Evolutionary conservation across 1,139 yeast species (phyloP).

Genomic region (Scheffersomyces stambukii): DNA sequence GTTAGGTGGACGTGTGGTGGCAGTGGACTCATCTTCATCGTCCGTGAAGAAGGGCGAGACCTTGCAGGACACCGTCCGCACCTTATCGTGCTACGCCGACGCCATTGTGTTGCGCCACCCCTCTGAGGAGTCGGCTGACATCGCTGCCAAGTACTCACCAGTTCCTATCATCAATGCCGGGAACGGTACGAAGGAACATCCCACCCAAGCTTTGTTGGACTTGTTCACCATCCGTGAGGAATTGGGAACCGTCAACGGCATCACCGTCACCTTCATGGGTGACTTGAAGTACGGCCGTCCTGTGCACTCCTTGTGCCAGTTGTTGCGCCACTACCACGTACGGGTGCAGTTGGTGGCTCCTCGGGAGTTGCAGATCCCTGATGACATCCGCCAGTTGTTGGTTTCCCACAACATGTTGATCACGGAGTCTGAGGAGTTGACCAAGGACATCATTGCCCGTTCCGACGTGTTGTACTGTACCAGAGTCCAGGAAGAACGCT

Average conservation of each 20-base stretch:
- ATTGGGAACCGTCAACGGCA: slow-evolving; percentile 96
- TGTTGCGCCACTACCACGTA: slow-evolving; percentile 89
- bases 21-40: slow-evolving; percentile 78
- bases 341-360: slow-evolving; percentile 92
- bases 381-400: slow-evolving; percentile 63
- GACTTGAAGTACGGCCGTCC: slow-evolving; percentile 98
- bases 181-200: slow-evolving; percentile 96
- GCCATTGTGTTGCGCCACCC: slow-evolving; percentile 98
- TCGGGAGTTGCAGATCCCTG: slow-evolving; percentile 79
- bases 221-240: slow-evolving; percentile 98
- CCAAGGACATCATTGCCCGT: slow-evolving; percentile 77
- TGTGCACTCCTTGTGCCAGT: slow-evolving; percentile 91
- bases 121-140: slow-evolving; percentile 82
- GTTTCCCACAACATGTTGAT: slow-evolving; percentile 62
- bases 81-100: slow-evolving; percentile 93
- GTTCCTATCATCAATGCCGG: slow-evolving; percentile 98
- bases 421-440: slow-evolving; percentile 68
- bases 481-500: slow-evolving; percentile 97
- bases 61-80: slow-evolving; percentile 91
- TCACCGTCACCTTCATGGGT: slow-evolving; percentile 98
- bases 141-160: slow-evolving; percentile 95
- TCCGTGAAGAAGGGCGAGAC: slow-evolving; percentile 98
- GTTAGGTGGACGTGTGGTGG: slow-evolving; percentile 95
- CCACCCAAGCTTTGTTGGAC: slow-evolving; percentile 97
- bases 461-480: slow-evolving; percentile 98